These are phyloP conservation scores for Silene vulgaris DNA, from an alignment of 179 eudicot species.

Conservation along the genomic window DNA sequence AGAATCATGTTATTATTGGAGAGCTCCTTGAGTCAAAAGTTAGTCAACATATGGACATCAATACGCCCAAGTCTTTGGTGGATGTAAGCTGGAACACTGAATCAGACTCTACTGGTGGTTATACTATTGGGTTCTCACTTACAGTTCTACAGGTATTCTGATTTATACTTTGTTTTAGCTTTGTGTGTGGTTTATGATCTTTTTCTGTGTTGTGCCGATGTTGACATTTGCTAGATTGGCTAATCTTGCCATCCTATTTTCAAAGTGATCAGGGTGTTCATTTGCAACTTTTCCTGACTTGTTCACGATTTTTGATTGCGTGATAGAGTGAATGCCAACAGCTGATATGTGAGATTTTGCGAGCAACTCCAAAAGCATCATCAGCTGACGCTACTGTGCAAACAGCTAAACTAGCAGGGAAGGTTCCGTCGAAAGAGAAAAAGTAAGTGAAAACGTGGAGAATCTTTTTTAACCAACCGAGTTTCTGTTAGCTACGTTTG, in stretches of 20 bases:
- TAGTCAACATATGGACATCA: conserved; percentile 64
- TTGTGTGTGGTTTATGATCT: background rate
- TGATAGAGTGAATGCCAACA: conserved; percentile 97
- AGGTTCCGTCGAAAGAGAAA: conserved; percentile 74
- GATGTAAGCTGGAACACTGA: conserved; percentile 78
- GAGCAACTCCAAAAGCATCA: conserved; percentile 98
- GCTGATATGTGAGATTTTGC: conserved; percentile 89
- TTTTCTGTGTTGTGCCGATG: background rate
- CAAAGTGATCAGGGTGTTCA: background rate
- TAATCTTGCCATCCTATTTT: background rate
- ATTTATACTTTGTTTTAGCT: conserved; percentile 5
- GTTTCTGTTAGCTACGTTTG: conserved; percentile 8
- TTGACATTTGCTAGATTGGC: background rate
- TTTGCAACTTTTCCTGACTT: conserved; percentile 5
- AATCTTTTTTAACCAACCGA: background rate
- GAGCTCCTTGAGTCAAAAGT: conserved; percentile 88
- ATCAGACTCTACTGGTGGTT: conserved; percentile 89
- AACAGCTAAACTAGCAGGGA: conserved; percentile 92
- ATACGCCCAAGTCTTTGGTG: conserved; percentile 67
- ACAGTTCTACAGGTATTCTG: conserved; percentile 76
- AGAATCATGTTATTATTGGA: conserved; percentile 92
- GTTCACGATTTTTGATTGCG: conserved; percentile 10
- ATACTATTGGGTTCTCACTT: conserved; percentile 78
- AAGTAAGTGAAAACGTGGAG: conserved; percentile 44
- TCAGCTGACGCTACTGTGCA: conserved; percentile 95